phyloP scores from a whole-genome alignment of 192 early-diverging fungal species.

The Podila horticola region DNA sequence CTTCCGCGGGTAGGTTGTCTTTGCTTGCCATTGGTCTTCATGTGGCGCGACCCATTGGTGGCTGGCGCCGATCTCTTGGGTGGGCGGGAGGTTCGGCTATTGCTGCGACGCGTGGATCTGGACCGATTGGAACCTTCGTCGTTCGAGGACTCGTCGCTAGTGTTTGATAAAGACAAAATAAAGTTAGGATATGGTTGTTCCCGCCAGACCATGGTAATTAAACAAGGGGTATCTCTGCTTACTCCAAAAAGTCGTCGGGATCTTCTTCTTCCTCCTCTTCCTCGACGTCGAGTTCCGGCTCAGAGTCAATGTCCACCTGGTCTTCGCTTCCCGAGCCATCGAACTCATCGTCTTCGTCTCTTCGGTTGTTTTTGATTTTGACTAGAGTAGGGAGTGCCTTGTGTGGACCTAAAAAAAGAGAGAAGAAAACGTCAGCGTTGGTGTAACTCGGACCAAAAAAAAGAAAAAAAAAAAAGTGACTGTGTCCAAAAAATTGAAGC shows the following conservation, averaged over 20 bases:
- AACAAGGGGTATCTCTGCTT: too few relatives aligned
- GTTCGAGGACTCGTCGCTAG: slow-evolving; percentile 21
- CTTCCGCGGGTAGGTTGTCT: not conserved
- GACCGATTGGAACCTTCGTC: slow-evolving; percentile 22
- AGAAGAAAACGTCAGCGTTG: not conserved
- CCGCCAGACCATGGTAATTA: too few relatives aligned
- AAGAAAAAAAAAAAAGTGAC: too few relatives aligned
- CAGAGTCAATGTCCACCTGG: slow-evolving; percentile 34
- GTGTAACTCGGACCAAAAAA: not conserved
- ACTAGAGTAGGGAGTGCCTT: slow-evolving; percentile 35
- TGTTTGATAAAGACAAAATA: not conserved
- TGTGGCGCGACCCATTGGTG: not conserved
- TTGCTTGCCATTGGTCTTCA: not conserved
- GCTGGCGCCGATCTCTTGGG: slow-evolving; percentile 5
- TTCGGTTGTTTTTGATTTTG: slow-evolving; percentile 21
- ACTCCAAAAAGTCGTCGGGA: slow-evolving; percentile 47
- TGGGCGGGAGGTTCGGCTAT: not conserved
- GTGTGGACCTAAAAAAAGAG: slow-evolving; percentile 25
- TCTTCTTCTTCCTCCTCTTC: slow-evolving; percentile 47
- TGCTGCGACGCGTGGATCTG: too few relatives aligned
- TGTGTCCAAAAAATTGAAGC: not conserved
- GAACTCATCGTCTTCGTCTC: slow-evolving; percentile 47
- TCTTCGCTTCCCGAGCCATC: slow-evolving; percentile 45
- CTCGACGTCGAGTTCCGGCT: slow-evolving; percentile 43
- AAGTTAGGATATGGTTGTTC: not conserved